A percentile compares a stretch with the other conserved stretches of the same genome.
phyloP scores from a whole-genome alignment of 2,329 filamentous ascomycete species.

The Aspergillus ochraceoroseus region DNA sequence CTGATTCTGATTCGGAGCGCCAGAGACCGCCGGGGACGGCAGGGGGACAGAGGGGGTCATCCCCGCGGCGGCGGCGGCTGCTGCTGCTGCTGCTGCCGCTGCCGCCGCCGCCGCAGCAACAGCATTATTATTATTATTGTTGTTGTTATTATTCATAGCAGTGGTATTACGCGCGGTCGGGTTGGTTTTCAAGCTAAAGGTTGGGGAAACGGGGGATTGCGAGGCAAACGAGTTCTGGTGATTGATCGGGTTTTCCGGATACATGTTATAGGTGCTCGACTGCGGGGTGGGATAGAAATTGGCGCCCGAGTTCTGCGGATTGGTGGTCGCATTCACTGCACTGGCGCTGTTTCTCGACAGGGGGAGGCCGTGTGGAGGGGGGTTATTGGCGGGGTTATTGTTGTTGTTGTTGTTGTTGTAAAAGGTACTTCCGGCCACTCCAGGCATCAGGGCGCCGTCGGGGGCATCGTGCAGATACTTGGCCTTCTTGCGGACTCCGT shows the following conservation, averaged over 20 bases:
- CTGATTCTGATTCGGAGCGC: conserved; percentile 39
- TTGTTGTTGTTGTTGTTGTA: too few species aligned
- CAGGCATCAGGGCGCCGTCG: conserved; percentile 80
- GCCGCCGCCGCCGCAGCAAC: too few species aligned
- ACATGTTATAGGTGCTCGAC: conserved; percentile 44
- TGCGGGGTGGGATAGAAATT: conserved; percentile 36
- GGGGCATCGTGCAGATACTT: conserved; percentile 98
- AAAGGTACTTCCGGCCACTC: conserved; percentile 63
- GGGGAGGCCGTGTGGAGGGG: conserved; percentile 31
- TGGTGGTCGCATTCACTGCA: conserved; percentile 24
- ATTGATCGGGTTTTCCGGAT: conserved; percentile 45
- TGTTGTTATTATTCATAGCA: conserved; percentile 13
- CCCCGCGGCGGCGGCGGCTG: too few species aligned
- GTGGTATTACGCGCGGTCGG: conserved; percentile 33
- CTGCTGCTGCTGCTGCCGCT: too few species aligned
- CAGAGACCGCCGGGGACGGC: conserved; percentile 48
- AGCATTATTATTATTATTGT: too few species aligned
- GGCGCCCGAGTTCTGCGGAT: conserved; percentile 24
- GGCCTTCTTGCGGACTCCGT: conserved; percentile 96
- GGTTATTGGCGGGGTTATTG: too few species aligned
- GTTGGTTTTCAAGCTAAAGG: conserved; percentile 55
- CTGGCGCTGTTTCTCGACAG: conserved; percentile 32
- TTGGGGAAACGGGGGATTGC: conserved; percentile 69
- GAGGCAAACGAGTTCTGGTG: conserved; percentile 52
- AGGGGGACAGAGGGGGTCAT: conserved; percentile 44